Percentiles rank a stretch among this genome's conserved stretches.
Evolutionary conservation across 2,329 filamentous ascomycete genomes (phyloP).

Genomic region (Colletotrichum godetiae): DNA sequence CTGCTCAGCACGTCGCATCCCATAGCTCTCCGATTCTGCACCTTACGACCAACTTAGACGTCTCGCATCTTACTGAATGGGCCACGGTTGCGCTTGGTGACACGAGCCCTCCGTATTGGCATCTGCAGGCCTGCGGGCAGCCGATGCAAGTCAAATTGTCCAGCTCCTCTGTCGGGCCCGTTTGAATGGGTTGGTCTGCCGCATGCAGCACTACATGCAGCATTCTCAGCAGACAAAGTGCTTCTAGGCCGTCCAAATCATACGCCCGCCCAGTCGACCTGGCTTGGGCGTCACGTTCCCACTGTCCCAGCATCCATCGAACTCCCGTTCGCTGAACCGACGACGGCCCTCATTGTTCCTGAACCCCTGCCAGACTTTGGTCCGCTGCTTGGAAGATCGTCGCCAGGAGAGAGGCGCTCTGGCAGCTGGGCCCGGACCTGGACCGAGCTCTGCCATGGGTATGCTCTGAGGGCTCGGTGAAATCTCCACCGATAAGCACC

Average conservation of each 20-base stretch:
- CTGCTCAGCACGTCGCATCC: not conserved
- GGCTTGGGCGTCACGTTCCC: slow-evolving; percentile 21
- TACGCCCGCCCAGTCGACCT: slow-evolving; percentile 12
- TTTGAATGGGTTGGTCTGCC: slow-evolving; percentile 15
- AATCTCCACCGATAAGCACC: slow-evolving; percentile 25
- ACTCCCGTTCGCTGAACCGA: slow-evolving; percentile 12
- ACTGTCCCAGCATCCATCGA: slow-evolving; percentile 10
- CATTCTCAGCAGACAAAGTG: slow-evolving; percentile 29
- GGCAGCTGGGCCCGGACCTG: slow-evolving; percentile 16
- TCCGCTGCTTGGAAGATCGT: slow-evolving; percentile 29
- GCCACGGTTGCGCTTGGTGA: not conserved
- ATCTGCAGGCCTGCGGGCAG: slow-evolving; percentile 26
- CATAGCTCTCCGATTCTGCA: slow-evolving; percentile 7
- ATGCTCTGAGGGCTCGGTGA: slow-evolving; percentile 11
- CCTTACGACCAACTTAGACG: slow-evolving; percentile 10
- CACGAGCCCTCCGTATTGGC: slow-evolving; percentile 22
- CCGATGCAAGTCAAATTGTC: slow-evolving; percentile 27
- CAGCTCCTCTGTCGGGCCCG: slow-evolving; percentile 12
- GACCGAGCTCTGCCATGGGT: slow-evolving; percentile 15
- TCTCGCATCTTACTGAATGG: slow-evolving; percentile 2
- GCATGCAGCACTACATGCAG: slow-evolving; percentile 33
- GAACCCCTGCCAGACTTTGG: slow-evolving; percentile 9
- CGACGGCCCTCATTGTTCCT: slow-evolving; percentile 1
- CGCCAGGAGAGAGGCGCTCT: slow-evolving; percentile 28
- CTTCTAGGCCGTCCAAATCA: slow-evolving; percentile 25